Base-by-base conservation (phyloP, 768 basidiomycete species). In the Auricularia sp. region DNA sequence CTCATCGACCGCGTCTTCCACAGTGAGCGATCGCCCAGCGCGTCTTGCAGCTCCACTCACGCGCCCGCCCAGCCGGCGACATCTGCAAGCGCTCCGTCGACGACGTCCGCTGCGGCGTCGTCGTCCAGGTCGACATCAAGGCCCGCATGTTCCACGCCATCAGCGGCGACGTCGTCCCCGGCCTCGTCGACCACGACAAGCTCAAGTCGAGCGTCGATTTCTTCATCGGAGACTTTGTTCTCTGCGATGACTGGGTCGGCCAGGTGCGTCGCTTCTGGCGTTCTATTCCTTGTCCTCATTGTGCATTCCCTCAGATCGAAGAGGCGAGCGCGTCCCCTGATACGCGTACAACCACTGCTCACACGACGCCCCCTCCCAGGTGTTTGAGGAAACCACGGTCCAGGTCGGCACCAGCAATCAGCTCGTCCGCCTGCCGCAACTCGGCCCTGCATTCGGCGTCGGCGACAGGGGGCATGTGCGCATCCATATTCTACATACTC, bases 171-270 rank as follows among this genome's bases (percentile, higher is more conserved):
- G 72, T 76, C 35, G 69, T 92, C 35, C 76, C 81, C 3, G 85
- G 81, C 7, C 93, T 89, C 90, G 81, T 81, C 67, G 78, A 80
- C 10, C 69, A 79, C 64, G 77, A 81, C 44, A 84, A 89, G 61
- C 72, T 93, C 33, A 80, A 83, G 68, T 78, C 79, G 29, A 79
- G 81, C 33, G 75, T 79, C 36, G 82, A 85, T 35, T 81, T 89
- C 33, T 89, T 89, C 65, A 80, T 89, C 44, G 87, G 89, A 5
- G 91, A 94, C 74, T 91, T 87, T 77, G 90, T 95, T 60, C 77
- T 86, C 18, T 84, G 85, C 70, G 83, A 89, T 68, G 84, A 92
- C 72, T 97, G 94, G 93, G 78, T 96, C 70, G 93, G 93, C 62
- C 91, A 93, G 81, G 91, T 90, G 72, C 72, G 67, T 59, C 10